A percentile compares a stretch with the other conserved stretches of the same genome.
These are phyloP conservation scores for Euphorbia pulcherrima DNA, from an alignment of 345 rosid genomes.

Conservation along the genomic window DNA sequence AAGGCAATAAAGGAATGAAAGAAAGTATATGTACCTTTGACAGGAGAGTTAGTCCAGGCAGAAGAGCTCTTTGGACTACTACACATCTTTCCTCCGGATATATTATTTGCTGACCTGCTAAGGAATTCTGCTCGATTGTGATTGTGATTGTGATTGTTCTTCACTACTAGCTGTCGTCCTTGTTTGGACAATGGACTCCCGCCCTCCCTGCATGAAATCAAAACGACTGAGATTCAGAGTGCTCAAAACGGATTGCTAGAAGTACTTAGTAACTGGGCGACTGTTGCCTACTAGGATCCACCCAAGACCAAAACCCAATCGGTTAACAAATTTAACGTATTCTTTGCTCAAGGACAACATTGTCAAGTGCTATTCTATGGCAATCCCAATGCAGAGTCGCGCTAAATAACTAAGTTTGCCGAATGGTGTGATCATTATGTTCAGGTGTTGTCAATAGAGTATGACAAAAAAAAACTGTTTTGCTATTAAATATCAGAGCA, in stretches of 20 bases:
- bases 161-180: constrained; percentile 20
- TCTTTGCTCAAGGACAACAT: background rate
- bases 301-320: background rate
- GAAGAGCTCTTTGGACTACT: constrained; percentile 37
- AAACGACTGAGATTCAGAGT: background rate
- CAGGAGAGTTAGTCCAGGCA: constrained; percentile 60
- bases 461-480: background rate
- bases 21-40: constrained; percentile 44
- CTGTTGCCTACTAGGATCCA: background rate
- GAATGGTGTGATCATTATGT: background rate
- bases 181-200: constrained; percentile 22
- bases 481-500: background rate
- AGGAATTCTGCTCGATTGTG: constrained; percentile 69
- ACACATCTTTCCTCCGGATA: constrained; percentile 46
- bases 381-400: background rate
- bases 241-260: background rate
- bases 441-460: background rate
- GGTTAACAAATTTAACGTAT: background rate
- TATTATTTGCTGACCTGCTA: constrained; percentile 44
- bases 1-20: background rate
- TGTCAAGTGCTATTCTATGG: background rate
- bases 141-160: too few species aligned
- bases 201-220: constrained; percentile 31
- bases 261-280: background rate
- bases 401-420: background rate